These are phyloP conservation scores for Conticribra guillardii DNA, from an alignment of 108 stramenopile genomes.

Conservation along the genomic window DNA sequence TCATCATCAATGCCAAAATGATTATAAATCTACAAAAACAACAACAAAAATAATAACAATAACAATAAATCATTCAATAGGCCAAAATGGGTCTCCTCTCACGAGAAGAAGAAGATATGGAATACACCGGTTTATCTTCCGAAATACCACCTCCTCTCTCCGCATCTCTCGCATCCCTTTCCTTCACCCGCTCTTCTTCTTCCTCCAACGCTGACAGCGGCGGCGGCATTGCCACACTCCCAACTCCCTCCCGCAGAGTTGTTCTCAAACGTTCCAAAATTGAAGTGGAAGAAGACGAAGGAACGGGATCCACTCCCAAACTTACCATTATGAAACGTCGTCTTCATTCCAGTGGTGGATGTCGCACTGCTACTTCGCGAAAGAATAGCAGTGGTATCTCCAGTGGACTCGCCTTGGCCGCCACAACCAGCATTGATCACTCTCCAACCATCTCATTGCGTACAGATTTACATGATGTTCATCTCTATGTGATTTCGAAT, in stretches of 20 bases:
- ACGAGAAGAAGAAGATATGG: constrained; percentile 85
- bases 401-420: constrained; percentile 15
- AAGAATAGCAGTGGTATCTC: too few relatives aligned
- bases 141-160: constrained; percentile 33
- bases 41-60: too few relatives aligned
- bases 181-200: constrained; percentile 7
- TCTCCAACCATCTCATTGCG: constrained; percentile 44
- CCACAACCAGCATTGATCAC: constrained; percentile 28
- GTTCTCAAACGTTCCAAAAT: constrained; percentile 76
- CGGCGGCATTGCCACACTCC: too few relatives aligned
- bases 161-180: constrained; percentile 23
- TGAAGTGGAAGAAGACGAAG: constrained; percentile 79
- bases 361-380: too few relatives aligned
- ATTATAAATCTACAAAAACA: too few relatives aligned
- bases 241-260: constrained; percentile 50
- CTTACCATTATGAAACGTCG: constrained; percentile 62
- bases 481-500: constrained; percentile 81
- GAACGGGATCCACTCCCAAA: constrained; percentile 79
- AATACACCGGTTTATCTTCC: constrained; percentile 77
- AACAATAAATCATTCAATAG: too few relatives aligned
- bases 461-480: constrained; percentile 70
- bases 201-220: not conserved
- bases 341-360: constrained; percentile 46
- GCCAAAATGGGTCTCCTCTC: constrained; percentile 71
- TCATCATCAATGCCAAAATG: too few relatives aligned